phyloP scores from a whole-genome alignment of 768 basidiomycete species.

The Rhodosporidiobolus sp. region DNA sequence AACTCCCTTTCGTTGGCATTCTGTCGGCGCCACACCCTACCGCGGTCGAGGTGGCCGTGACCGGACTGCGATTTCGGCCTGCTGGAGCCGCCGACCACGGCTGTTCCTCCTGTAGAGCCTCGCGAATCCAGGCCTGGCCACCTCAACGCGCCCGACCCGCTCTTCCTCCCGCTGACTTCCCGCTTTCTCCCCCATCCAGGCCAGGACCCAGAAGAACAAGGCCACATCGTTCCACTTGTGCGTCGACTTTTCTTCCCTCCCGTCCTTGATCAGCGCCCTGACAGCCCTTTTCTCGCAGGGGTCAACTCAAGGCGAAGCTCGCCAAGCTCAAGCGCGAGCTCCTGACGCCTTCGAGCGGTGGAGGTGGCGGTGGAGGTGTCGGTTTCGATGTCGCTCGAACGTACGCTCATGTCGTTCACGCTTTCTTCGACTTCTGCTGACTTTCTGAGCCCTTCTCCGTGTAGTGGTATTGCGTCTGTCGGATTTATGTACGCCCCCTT shows the following conservation, averaged over 20 bases:
- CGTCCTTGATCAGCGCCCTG: not conserved
- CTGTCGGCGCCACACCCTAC: not conserved
- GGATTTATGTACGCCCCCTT: slow-evolving; percentile 77
- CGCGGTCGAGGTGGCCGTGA: too few relatives aligned
- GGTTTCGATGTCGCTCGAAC: slow-evolving; percentile 99
- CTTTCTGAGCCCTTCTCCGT: not conserved
- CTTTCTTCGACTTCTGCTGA: not conserved
- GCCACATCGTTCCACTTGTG: slow-evolving; percentile 37
- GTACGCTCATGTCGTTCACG: not conserved
- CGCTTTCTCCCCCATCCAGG: slow-evolving; percentile 19
- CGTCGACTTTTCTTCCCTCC: not conserved
- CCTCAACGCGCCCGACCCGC: not conserved
- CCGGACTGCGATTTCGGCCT: too few relatives aligned
- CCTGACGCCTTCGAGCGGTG: slow-evolving; percentile 68
- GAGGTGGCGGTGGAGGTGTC: slow-evolving; percentile 81
- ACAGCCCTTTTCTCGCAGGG: not conserved
- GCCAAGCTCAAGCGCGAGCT: slow-evolving; percentile 95
- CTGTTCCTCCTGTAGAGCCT: too few relatives aligned
- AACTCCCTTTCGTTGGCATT: not conserved
- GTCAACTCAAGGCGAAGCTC: slow-evolving; percentile 66
- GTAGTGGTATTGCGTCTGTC: slow-evolving; percentile 62
- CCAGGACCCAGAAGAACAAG: slow-evolving; percentile 50
- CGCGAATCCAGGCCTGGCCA: too few relatives aligned
- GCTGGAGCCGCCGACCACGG: too few relatives aligned
- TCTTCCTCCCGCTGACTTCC: not conserved